Evolutionary conservation across 345 rosid species (phyloP).

Genomic region (Litchi chinensis): DNA sequence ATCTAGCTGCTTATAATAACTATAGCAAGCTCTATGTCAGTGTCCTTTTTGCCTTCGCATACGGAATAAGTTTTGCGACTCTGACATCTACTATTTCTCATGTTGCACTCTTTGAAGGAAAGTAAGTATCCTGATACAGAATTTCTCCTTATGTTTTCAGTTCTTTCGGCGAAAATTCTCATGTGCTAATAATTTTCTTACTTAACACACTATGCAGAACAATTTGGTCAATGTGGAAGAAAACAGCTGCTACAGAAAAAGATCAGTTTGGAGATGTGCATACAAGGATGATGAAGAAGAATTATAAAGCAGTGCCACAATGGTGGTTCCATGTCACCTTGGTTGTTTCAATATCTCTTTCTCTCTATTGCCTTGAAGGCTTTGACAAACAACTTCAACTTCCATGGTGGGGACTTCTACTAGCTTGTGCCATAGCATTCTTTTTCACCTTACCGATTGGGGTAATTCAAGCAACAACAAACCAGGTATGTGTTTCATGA

Average conservation of each 20-base stretch:
- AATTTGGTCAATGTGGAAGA: conserved; percentile 39
- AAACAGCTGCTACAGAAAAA: conserved; percentile 33
- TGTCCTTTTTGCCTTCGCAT: conserved; percentile 53
- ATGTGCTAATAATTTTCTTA: not conserved
- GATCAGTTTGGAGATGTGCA: conserved; percentile 56
- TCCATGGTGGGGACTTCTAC: conserved; percentile 59
- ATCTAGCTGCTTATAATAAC: conserved; percentile 36
- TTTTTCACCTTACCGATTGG: conserved; percentile 53
- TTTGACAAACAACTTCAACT: conserved; percentile 49
- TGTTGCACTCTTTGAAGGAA: conserved; percentile 60
- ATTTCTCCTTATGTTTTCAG: not conserved
- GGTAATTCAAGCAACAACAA: conserved; percentile 56
- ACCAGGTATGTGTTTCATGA: conserved; percentile 30
- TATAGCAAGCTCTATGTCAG: conserved; percentile 77
- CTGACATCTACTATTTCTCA: conserved; percentile 58
- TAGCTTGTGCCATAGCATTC: conserved; percentile 39
- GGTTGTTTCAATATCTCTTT: conserved; percentile 29
- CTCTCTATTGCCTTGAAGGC: conserved; percentile 48
- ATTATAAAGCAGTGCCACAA: conserved; percentile 47
- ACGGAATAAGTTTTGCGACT: conserved; percentile 70
- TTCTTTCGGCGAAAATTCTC: not conserved
- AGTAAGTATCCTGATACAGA: conserved; percentile 34
- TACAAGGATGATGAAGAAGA: conserved; percentile 71
- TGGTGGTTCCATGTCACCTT: conserved; percentile 51
- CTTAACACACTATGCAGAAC: conserved; percentile 21